Conservation (phyloP, 371 early-diverging fungal species). For the Rhizomucor miehei region DNA sequence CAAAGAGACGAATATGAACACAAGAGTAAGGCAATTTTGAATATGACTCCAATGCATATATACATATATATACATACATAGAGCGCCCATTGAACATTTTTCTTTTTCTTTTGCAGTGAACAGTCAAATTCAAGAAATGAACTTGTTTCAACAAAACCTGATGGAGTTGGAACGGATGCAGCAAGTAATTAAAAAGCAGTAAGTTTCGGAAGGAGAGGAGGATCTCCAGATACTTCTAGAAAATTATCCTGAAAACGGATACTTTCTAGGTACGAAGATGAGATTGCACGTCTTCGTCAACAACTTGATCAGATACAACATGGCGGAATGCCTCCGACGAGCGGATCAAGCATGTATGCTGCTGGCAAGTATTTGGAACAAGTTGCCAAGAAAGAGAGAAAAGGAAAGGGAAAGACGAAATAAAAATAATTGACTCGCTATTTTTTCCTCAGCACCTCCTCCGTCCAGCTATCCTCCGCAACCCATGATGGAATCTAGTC, state of each 20-base stretch:
- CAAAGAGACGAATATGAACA: slow-evolving; percentile 89
- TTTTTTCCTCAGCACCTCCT: too few species aligned
- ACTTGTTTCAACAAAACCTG: slow-evolving; percentile 72
- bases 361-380: neutral
- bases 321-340: neutral
- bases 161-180: slow-evolving; percentile 82
- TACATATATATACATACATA: too few species aligned
- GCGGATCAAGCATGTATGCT: neutral
- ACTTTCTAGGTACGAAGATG: slow-evolving; percentile 45
- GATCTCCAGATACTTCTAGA: too few species aligned
- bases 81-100: neutral
- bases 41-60: neutral
- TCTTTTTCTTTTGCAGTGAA: slow-evolving; percentile 36
- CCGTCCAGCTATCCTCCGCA: slow-evolving; percentile 10
- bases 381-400: too few species aligned
- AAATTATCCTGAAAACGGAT: slow-evolving; percentile 1
- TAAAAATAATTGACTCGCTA: too few species aligned
- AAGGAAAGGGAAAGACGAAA: too few species aligned
- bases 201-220: slow-evolving; percentile 11
- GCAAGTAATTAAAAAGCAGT: slow-evolving; percentile 70
- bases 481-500: slow-evolving; percentile 17
- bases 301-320: slow-evolving; percentile 36
- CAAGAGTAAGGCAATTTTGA: slow-evolving; percentile 54
- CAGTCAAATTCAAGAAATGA: slow-evolving; percentile 78
- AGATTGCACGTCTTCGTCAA: slow-evolving; percentile 40